Base-by-base conservation (phyloP, 768 basidiomycete genomes). In the Macrolepiota fuliginosa region DNA sequence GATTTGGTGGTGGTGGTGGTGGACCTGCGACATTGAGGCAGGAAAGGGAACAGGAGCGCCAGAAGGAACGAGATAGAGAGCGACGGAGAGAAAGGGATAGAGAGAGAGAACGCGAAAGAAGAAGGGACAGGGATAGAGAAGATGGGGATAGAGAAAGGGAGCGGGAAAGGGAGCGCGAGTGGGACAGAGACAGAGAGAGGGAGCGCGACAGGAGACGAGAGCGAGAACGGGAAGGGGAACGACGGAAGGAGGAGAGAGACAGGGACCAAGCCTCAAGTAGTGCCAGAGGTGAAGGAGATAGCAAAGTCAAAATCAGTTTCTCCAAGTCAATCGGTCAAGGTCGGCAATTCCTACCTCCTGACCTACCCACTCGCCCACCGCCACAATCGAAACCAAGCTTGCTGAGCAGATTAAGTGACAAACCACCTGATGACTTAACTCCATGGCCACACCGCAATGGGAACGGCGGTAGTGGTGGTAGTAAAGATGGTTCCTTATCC, bases 1-100 rank as follows among this genome's bases (percentile, higher is more conserved):
- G 29, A 32, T 32, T 32, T 9, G 24, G 35, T 39, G 39, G 17
- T n/a, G 36, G 15, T 55, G 22, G 12, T 22, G 22, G 13, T 32
- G 15, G 24, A 45, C 39, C 15, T 47, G 56, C 19, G 53, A 62
- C 9, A 54, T 70, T 39, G 81, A 77, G 64, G 76, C 39, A 24
- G 55, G 47, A 50, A 49, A 53, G 61, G 62, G 56, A 36, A 50
- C 25, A 47, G 49, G 32, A 42, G 6, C 47, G 47, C 12, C 47
- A 24, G 36, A 69, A 64, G 52, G 67, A 63, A 19, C 58, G 63
- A 25, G 63, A 63, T 19, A 55, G 52, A 58, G 64, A 45, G 24
- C 17, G 49, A 32, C 57, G 67, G 40, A 66, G 73, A 56, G 61
- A 69, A 37, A 64, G 71, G 46, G 65, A 64, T 6, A 62, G 65